Evolutionary conservation across 352 stramenopile species (phyloP), one percentile per base, ranked within the genome.

Genomic region (Plasmopara muralis): DNA sequence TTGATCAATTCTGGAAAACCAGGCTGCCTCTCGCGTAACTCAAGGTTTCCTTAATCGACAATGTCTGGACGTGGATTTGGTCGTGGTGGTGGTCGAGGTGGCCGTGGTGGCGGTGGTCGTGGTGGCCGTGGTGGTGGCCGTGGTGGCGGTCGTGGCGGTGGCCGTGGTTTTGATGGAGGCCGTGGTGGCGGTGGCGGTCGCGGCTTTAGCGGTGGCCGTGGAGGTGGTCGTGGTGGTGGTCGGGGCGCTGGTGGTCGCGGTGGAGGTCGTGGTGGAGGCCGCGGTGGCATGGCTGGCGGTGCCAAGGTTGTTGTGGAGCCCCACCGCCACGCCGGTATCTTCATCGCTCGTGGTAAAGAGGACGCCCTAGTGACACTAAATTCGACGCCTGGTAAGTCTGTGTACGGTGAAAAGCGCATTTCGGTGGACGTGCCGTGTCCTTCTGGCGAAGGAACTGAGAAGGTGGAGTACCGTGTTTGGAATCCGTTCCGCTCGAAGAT

Each of bases 401-500:
- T 99, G 34, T 99, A 99, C 77, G 97, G 96, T 55, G 97, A 99
- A 75, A 99, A 99, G 82, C 83, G 95, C 64, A 98, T 99, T 60
- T 98, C 87, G 43, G 96, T 99, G 2, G 97, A 99, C 50, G 93
- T 95, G 34, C 85, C 94, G 6, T 72, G 86, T 10, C 86, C 91
- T 37, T 85, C 80, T 44, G 81, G 89, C 37, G 87, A 96, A 59
- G 84, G 86, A 50, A 87, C 87, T 0, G 88, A 95, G 60, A 99
- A 99, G 86, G 88, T 99, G 31, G 97, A 99, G 77, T 99, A 99
- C 80, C 93, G 97, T 57, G 96, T 99, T 54, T 99, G 97, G 97
- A 99, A 99, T 83, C 97, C 97, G 54, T 99, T 99, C 89, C 89
- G 97, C 60, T 99, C 95, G 47, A 99, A 99, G 89, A 84, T 99